Conservation (phyloP, 768 basidiomycete genomes). For the Paxillus rubicundulus region DNA sequence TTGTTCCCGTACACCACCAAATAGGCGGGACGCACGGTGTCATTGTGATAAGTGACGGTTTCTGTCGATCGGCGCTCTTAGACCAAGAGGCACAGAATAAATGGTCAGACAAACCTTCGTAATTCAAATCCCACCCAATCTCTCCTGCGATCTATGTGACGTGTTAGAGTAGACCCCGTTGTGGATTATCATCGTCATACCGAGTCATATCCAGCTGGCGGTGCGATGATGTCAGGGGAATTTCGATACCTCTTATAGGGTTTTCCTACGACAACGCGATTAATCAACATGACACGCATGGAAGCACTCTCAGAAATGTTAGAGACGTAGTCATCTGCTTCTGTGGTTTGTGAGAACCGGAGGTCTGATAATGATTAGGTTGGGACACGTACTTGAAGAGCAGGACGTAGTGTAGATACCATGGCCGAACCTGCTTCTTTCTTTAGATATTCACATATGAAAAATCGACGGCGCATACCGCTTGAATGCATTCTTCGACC, state of each 20-base stretch:
- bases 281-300: slow-evolving; percentile 53
- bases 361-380: neutral
- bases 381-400: slow-evolving; percentile 53
- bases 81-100: neutral
- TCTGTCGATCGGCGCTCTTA: slow-evolving; percentile 32
- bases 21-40: slow-evolving; percentile 65
- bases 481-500: slow-evolving; percentile 55
- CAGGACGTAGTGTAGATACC: slow-evolving; percentile 68
- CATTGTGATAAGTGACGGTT: slow-evolving; percentile 64
- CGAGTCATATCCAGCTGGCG: slow-evolving; percentile 62
- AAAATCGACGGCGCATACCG: slow-evolving; percentile 28
- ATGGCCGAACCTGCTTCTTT: slow-evolving; percentile 52
- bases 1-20: slow-evolving; percentile 56
- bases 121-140: slow-evolving; percentile 65
- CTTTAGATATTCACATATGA: neutral
- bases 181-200: slow-evolving; percentile 31
- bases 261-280: slow-evolving; percentile 63
- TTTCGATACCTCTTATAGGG: slow-evolving; percentile 50
- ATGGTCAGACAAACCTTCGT: slow-evolving; percentile 38
- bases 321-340: slow-evolving; percentile 62
- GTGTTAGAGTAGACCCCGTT: neutral
- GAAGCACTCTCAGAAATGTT: slow-evolving; percentile 42
- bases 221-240: slow-evolving; percentile 44
- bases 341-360: slow-evolving; percentile 32
- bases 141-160: slow-evolving; percentile 51